Base-by-base conservation (phyloP, 108 stramenopile genomes). In the Poteriospumella lacustris region DNA sequence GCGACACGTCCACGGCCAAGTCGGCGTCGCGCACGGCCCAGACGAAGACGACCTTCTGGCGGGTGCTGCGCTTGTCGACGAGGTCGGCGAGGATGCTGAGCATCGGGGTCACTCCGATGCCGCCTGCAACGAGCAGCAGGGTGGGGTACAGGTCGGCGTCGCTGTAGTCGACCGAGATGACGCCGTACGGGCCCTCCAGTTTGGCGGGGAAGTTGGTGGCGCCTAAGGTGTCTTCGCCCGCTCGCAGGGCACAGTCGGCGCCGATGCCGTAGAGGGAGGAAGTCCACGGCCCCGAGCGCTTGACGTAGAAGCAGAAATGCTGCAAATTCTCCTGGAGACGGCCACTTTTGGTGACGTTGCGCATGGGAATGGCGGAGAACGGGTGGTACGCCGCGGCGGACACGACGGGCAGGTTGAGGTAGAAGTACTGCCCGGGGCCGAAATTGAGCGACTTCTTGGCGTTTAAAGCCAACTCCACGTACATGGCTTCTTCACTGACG, bases 41-140 rank as follows among this genome's bases (percentile, higher is more conserved):
- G 26, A 29, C 15, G n/a, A 24, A 60, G 15, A 2, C 28, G 15
- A 24, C 59, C 75, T 24, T 36, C 68, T 19, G 36, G 68, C 0
- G 77, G 58, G 34, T 58, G 58, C 33, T 1, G 9, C n/a, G n/a
- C n/a, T n/a, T n/a, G n/a, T n/a, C n/a, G 44, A 38, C 31, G 19
- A 82, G 58, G 1, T 82, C 79, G 24, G 59, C 34, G 12, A 83
- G 42, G 5, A 83, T 42, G 44, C 44, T 67, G 5, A 78, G 58
- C 80, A 83, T 77, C 24, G 85, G 85, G 12, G 85, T 85, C 41
- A 85, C 59, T 0, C 85, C 85, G 29, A 85, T 85, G 0, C 85
- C 85, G 28, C 79, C 85, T 3, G 81, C 85, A 42, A 85, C 77
- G 64, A 85, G 34, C 31, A 85, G 80, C 56, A 85, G 62, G 34